phyloP scores from a whole-genome alignment of 768 basidiomycete genomes.

The Agaricus blazei region DNA sequence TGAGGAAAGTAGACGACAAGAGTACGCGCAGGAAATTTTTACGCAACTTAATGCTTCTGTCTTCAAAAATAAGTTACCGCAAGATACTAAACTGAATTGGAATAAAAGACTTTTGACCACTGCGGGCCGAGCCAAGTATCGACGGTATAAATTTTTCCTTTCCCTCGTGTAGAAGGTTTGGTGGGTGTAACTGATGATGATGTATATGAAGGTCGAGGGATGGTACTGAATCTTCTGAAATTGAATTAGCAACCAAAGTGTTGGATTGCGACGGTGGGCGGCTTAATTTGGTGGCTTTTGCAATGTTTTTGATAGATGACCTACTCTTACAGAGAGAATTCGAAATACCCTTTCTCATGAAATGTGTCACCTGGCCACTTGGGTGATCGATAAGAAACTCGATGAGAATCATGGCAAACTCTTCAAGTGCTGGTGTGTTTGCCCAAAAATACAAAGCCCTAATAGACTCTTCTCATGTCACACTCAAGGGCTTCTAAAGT shows the following conservation, averaged over 20 bases:
- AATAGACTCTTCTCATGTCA: not conserved
- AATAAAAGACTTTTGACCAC: constrained; percentile 61
- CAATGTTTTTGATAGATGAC: not conserved
- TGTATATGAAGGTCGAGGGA: constrained; percentile 40
- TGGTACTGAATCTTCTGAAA: constrained; percentile 55
- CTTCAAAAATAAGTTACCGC: constrained; percentile 51
- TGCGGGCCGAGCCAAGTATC: constrained; percentile 66
- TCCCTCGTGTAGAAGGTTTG: not conserved
- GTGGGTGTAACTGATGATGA: not conserved
- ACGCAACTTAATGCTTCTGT: constrained; percentile 51
- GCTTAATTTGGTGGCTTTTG: not conserved
- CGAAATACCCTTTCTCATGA: constrained; percentile 83
- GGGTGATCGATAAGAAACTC: constrained; percentile 70
- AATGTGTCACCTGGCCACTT: constrained; percentile 88
- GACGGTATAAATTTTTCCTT: constrained; percentile 33
- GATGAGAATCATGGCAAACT: constrained; percentile 69
- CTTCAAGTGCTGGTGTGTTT: constrained; percentile 65
- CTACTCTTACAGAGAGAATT: constrained; percentile 55
- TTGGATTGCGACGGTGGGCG: constrained; percentile 64
- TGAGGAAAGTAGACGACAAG: constrained; percentile 38
- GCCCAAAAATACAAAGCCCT: not conserved
- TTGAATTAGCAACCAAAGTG: constrained; percentile 81
- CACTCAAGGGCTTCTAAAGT: constrained; percentile 60
- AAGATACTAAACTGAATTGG: constrained; percentile 56
- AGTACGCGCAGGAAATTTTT: constrained; percentile 59